Conservation (phyloP, 306 rosid genomes). For the Psophocarpus tetragonolobus region DNA sequence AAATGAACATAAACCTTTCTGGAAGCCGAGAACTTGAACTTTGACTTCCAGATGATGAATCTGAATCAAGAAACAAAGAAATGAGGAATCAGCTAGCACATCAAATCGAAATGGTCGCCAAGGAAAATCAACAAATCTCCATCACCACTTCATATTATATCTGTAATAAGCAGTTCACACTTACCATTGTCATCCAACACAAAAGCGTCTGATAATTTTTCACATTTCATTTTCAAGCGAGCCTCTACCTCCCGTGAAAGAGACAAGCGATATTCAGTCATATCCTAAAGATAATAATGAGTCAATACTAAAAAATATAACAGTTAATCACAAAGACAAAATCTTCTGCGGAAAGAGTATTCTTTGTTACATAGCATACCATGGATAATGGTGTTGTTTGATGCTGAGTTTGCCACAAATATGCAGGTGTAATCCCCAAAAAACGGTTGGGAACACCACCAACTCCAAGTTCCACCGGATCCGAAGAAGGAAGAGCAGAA, state of each 20-base stretch:
- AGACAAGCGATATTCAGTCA: slow-evolving; percentile 75
- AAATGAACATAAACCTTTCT: slow-evolving; percentile 64
- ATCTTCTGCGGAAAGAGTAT: not conserved
- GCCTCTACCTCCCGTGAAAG: slow-evolving; percentile 77
- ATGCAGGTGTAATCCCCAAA: slow-evolving; percentile 87
- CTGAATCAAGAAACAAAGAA: slow-evolving; percentile 44
- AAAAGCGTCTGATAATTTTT: slow-evolving; percentile 67
- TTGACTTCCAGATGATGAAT: slow-evolving; percentile 65
- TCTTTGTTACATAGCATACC: slow-evolving; percentile 50
- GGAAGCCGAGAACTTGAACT: slow-evolving; percentile 77
- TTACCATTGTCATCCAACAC: slow-evolving; percentile 74
- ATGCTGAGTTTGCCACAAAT: slow-evolving; percentile 88
- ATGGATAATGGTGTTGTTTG: slow-evolving; percentile 61
- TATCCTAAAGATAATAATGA: slow-evolving; percentile 55
- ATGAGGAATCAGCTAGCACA: slow-evolving; percentile 25
- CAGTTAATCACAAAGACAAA: slow-evolving; percentile 6
- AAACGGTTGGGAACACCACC: slow-evolving; percentile 87
- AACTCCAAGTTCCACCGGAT: slow-evolving; percentile 63
- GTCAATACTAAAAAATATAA: slow-evolving; percentile 29
- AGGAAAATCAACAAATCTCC: slow-evolving; percentile 9
- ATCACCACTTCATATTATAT: slow-evolving; percentile 13
- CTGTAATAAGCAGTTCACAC: slow-evolving; percentile 19
- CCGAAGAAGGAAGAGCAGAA: slow-evolving; percentile 48
- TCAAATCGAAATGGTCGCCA: not conserved
- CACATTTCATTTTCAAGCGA: slow-evolving; percentile 77